phyloP scores from a whole-genome alignment of 1,139 yeast genomes.

The Pichia sp. region DNA sequence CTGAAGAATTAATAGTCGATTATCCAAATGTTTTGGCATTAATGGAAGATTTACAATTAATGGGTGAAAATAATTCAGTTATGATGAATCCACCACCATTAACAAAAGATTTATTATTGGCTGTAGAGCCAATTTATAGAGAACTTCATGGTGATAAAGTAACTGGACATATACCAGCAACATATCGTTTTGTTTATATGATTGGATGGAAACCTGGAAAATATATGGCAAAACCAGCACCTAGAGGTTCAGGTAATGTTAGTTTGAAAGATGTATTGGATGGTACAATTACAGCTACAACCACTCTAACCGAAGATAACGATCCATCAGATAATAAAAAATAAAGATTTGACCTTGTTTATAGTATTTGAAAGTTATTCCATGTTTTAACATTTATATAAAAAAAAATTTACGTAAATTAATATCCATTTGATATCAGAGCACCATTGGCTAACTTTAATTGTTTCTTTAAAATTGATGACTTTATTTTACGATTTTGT shows the following conservation, averaged over 20 bases:
- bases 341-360: conserved; percentile 24
- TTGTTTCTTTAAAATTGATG: background rate
- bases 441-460: background rate
- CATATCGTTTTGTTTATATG: conserved; percentile 73
- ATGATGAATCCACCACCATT: conserved; percentile 48
- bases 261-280: conserved; percentile 56
- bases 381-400: background rate
- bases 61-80: conserved; percentile 84
- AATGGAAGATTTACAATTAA: conserved; percentile 64
- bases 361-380: background rate
- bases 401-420: background rate
- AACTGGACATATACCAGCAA: conserved; percentile 50
- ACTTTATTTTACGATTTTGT: background rate
- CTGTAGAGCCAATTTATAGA: conserved; percentile 71
- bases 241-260: conserved; percentile 65
- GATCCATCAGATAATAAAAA: conserved; percentile 2
- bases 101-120: conserved; percentile 60
- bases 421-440: no score
- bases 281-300: conserved; percentile 13
- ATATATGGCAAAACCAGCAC: conserved; percentile 64
- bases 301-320: conserved; percentile 20
- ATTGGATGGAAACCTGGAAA: conserved; percentile 81
- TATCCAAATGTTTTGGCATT: conserved; percentile 68
- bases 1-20: conserved; percentile 79
- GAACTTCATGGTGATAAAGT: conserved; percentile 56